Conservation (phyloP, 2,329 filamentous ascomycete species). For the Onygenales sp. region DNA sequence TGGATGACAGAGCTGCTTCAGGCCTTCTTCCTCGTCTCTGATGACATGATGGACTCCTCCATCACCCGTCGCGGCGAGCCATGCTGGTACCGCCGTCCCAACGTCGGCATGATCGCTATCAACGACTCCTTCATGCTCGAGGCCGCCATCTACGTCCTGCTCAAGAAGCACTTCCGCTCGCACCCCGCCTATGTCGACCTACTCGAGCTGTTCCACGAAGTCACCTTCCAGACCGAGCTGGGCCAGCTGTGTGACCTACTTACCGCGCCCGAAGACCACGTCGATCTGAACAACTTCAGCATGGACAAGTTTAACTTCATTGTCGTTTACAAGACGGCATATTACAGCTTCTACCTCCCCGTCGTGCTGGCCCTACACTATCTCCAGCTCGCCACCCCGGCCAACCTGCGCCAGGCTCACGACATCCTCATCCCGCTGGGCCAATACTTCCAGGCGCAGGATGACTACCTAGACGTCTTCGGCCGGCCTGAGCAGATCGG, state of each 20-base stretch:
- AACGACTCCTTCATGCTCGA: constrained; percentile 98
- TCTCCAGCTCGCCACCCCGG: constrained; percentile 71
- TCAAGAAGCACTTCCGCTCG: constrained; percentile 86
- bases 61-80: constrained; percentile 90
- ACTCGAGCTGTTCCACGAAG: constrained; percentile 92
- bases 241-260: constrained; percentile 91
- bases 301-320: constrained; percentile 96
- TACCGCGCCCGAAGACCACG: constrained; percentile 86
- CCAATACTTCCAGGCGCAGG: constrained; percentile 98
- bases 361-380: constrained; percentile 84
- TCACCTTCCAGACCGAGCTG: constrained; percentile 86
- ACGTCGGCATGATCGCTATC: constrained; percentile 92
- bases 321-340: constrained; percentile 98
- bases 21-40: constrained; percentile 96
- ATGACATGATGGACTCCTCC: constrained; percentile 97
- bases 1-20: constrained; percentile 98
- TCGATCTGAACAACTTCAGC: constrained; percentile 91
- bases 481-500: constrained; percentile 86
- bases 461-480: constrained; percentile 98
- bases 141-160: constrained; percentile 74
- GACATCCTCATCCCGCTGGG: constrained; percentile 93
- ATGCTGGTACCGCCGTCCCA: constrained; percentile 89
- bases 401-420: constrained; percentile 81
- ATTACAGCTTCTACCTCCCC: constrained; percentile 98
- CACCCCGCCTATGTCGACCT: constrained; percentile 86